phyloP scores from a whole-genome alignment of 1,284 basidiomycete genomes.

The Cutaneotrichosporon mucoides region DNA sequence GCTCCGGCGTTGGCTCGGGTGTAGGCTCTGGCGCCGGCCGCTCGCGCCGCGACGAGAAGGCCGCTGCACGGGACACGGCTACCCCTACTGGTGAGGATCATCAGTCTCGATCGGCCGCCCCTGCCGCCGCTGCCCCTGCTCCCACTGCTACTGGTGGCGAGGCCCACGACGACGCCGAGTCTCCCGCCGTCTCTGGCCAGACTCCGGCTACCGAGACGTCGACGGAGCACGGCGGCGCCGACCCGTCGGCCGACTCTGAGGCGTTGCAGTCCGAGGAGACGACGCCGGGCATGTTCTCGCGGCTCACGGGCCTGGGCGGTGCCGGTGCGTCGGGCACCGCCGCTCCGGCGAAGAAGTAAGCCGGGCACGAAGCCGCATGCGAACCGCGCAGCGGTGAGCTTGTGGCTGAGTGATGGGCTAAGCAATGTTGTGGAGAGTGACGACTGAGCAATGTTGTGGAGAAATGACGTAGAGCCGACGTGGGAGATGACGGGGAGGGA shows the following conservation, averaged over 20 bases:
- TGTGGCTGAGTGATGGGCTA: no score
- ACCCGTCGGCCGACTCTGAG: not conserved
- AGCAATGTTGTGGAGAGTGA: no score
- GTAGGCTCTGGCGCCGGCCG: not conserved
- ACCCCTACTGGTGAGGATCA: slow-evolving; percentile 44
- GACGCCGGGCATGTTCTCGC: slow-evolving; percentile 1
- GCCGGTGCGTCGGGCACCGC: no score
- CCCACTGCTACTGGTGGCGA: not conserved
- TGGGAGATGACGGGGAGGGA: no score
- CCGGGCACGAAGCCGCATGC: no score
- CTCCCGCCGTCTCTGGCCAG: not conserved
- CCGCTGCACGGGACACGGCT: slow-evolving; percentile 40
- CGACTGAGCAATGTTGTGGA: no score
- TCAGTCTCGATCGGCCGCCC: not conserved
- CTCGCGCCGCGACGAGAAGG: slow-evolving; percentile 44
- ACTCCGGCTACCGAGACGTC: not conserved
- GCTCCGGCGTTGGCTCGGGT: not conserved
- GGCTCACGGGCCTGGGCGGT: slow-evolving; percentile 1
- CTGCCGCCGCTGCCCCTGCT: not conserved
- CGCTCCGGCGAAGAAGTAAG: not conserved
- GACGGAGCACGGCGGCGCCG: not conserved
- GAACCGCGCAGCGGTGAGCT: no score
- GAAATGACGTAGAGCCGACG: no score
- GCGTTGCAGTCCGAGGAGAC: not conserved
- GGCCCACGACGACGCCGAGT: not conserved